Base-by-base conservation (phyloP, 768 basidiomycete species). In the Myochromella boudieri region DNA sequence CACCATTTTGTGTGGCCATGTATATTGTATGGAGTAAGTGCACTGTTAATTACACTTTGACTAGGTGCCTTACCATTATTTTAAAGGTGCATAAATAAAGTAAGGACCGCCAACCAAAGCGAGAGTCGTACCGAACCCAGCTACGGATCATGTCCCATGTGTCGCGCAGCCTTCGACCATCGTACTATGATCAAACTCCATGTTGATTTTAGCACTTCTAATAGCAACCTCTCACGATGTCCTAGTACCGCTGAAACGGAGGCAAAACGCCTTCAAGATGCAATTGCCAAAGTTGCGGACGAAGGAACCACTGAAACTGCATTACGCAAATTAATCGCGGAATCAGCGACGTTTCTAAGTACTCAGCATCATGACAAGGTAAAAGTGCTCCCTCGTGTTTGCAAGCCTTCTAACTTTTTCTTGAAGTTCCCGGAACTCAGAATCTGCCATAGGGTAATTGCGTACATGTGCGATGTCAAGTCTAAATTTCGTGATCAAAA, bases 1-100 rank as follows among this genome's bases (percentile, higher is more conserved):
- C 58, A 75, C 80, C 39, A 84, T 88, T 56, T 49, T 72, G 38
- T 90, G 87, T 51, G 87, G 87, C 14, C 86, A 89, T 60, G 77
- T 82, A 46, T 87, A 87, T 65, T 89, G 84, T 56, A 65, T 67
- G 51, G 64, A 61, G 70, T 72, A 44, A 45, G 74, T 69, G 9
- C 22, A 11, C 33, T 14, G 5, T n/a, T 6, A 34, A 31, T 31
- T n/a, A 6, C 18, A 7, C 14, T 26, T 39, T 42, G 31, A 36
- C 41, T 46, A 39, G 40, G 25, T 37, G 31, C 36, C 54, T 41
- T 17, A 46, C 45, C 45, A 49, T 26, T 42, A 32, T 42, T 12
- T n/a, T 40, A 8, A 55, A 85, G 84, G 40, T 86, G 85, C 59
- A 69, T 86, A 40, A 60, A 74, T 28, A 68, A 73, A 46, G 58